Evolutionary conservation across 139 green algal genomes (phyloP).

Genomic region (Chlorella sp.): DNA sequence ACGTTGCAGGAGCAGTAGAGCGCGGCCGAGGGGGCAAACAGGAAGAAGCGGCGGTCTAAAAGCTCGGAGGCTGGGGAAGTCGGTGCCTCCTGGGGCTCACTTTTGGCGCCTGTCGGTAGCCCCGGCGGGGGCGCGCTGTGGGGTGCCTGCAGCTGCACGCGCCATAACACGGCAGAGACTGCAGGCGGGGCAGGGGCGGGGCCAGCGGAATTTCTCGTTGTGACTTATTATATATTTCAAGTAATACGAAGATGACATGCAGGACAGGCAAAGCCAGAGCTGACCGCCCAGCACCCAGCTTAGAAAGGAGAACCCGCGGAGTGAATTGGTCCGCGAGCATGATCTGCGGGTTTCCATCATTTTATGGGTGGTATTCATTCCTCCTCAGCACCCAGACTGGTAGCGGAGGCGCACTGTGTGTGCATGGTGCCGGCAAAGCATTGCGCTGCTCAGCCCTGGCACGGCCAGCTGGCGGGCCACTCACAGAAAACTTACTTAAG

Average conservation of each 20-base stretch:
- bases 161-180: background rate
- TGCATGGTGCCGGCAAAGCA: too few relatives aligned
- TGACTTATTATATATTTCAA: too few relatives aligned
- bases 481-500: background rate
- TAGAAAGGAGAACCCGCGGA: too few relatives aligned
- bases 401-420: too few relatives aligned
- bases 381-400: too few relatives aligned
- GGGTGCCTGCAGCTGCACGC: background rate
- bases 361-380: too few relatives aligned
- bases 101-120: background rate
- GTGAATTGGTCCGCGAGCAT: too few relatives aligned
- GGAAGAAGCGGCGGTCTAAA: background rate
- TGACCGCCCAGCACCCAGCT: too few relatives aligned
- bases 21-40: background rate
- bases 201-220: too few relatives aligned
- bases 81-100: background rate
- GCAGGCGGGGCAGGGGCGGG: background rate
- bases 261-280: too few relatives aligned
- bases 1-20: slow-evolving; percentile 6
- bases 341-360: too few relatives aligned
- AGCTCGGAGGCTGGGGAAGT: background rate
- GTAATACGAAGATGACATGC: too few relatives aligned
- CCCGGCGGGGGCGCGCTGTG: background rate
- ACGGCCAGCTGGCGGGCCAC: background rate
- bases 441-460: background rate